Evolutionary conservation across 2,329 filamentous ascomycete species (phyloP), one percentile per base, ranked within the genome.

Genomic region (Hypoxylon sp.): DNA sequence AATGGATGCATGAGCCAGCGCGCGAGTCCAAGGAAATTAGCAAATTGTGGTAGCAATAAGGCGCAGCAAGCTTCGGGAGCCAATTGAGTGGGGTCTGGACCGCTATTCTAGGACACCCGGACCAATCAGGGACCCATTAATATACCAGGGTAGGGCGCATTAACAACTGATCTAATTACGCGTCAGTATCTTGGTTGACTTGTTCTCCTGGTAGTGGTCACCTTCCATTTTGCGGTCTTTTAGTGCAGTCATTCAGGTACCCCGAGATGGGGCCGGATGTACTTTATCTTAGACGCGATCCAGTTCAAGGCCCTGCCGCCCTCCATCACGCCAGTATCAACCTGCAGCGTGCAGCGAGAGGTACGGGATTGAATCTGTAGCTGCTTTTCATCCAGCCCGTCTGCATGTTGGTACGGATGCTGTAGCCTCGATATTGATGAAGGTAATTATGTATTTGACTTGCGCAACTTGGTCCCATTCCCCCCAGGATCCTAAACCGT

Each of bases 121-220:
- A 25, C 68, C 68, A 70, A 70, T 70, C 11, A 53, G 21, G 9
- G 23, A 13, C 30, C 25, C 50, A 65, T 68, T 53, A 63, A 65
- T 48, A 13, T 59, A 51, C 65, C 32, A 55, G 67, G 67, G 53
- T 62, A 55, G 30, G 30, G 58, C 32, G 65, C 67, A 70, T 58
- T 25, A 63, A 65, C 50, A 61, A 61, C 34, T 66, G 63, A 68
- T 65, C 63, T 68, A 64, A 63, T 66, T 69, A 66, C 65, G 65
- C 68, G 63, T 66, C 59, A 56, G 49, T 69, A 69, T 63, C 57
- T 53, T 25, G 30, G 36, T 61, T 52, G 62, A 70, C 68, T 51
- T 70, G 56, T 57, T 60, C 45, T 62, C 45, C 32, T 60, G 38
- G 45, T 45, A 30, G 11, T 56, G 19, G 63, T 57, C 63, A 71